Evolutionary conservation across 1,284 basidiomycete genomes (phyloP).

Genomic region (Salmacisia buchloeana): DNA sequence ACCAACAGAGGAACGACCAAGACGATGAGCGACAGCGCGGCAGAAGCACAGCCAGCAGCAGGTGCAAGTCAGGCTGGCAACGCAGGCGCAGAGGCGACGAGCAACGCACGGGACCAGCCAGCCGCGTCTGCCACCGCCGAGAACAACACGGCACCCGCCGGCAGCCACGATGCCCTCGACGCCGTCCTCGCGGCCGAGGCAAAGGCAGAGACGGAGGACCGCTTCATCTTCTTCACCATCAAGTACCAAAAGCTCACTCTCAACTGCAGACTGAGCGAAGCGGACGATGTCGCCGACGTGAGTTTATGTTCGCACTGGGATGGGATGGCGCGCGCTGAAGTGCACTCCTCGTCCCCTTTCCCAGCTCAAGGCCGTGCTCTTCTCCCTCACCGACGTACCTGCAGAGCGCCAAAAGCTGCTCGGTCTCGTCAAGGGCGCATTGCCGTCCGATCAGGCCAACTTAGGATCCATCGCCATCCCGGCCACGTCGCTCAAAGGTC

Average conservation of each 20-base stretch:
- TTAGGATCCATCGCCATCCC: constrained; percentile 25
- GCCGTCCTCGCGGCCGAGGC: background rate
- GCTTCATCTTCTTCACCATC: constrained; percentile 3
- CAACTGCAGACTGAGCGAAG: constrained; percentile 5
- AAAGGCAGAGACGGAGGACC: background rate
- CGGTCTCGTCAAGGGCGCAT: constrained; percentile 74
- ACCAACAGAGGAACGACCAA: too few relatives aligned
- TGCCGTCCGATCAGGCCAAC: constrained; percentile 56
- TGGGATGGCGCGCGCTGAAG: too few relatives aligned
- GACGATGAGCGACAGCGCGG: too few relatives aligned
- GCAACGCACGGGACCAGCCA: too few relatives aligned
- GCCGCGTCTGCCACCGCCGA: too few relatives aligned
- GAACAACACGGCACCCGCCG: background rate
- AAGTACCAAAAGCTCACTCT: constrained; percentile 6
- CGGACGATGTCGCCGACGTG: background rate
- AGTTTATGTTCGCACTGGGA: background rate
- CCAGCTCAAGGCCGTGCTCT: constrained; percentile 53
- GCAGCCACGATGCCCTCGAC: background rate
- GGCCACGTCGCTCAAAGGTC: constrained; percentile 17
- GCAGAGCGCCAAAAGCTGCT: constrained; percentile 82
- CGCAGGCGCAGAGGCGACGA: too few relatives aligned
- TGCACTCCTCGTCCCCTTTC: background rate
- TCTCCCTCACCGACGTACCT: constrained; percentile 71
- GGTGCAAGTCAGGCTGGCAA: too few relatives aligned
- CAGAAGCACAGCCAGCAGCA: too few relatives aligned